Conservation (phyloP, 139 green algal species). For the Micractinium conductrix region DNA sequence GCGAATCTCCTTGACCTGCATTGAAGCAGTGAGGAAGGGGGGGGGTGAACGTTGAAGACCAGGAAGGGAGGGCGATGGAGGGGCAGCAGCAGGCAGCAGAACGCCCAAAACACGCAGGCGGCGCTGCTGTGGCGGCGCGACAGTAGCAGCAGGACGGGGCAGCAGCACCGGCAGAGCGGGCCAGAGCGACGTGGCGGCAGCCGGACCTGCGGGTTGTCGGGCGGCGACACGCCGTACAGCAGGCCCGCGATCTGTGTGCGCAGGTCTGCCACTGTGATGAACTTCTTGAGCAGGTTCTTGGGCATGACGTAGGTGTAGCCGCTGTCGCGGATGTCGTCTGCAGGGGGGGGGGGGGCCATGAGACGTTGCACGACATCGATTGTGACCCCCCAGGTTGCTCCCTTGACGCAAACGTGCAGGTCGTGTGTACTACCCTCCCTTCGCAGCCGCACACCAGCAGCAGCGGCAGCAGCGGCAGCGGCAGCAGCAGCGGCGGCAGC, state of each 20-base stretch:
- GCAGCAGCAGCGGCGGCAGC: no score
- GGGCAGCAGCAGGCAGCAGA: background rate
- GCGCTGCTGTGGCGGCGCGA: no score
- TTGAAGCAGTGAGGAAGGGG: background rate
- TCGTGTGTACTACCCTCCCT: no score
- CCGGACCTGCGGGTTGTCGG: slow-evolving; percentile 92
- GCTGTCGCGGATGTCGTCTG: slow-evolving; percentile 92
- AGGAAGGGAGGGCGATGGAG: background rate
- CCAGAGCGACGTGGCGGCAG: background rate
- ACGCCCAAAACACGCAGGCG: no score
- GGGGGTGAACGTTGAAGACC: background rate
- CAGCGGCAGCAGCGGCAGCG: no score
- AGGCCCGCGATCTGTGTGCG: slow-evolving; percentile 93
- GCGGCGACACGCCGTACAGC: slow-evolving; percentile 95
- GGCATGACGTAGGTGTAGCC: slow-evolving; percentile 99
- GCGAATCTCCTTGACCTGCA: slow-evolving; percentile 95
- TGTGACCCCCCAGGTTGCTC: no score
- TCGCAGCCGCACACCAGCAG: no score
- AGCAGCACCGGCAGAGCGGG: background rate
- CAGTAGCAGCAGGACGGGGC: no score
- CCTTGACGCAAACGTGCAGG: no score
- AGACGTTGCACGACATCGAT: no score
- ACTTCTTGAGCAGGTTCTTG: slow-evolving; percentile 99
- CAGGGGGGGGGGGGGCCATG: background rate
- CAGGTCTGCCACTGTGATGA: slow-evolving; percentile 98